Base-by-base conservation (phyloP, 768 basidiomycete genomes). In the Suillus decipiens region DNA sequence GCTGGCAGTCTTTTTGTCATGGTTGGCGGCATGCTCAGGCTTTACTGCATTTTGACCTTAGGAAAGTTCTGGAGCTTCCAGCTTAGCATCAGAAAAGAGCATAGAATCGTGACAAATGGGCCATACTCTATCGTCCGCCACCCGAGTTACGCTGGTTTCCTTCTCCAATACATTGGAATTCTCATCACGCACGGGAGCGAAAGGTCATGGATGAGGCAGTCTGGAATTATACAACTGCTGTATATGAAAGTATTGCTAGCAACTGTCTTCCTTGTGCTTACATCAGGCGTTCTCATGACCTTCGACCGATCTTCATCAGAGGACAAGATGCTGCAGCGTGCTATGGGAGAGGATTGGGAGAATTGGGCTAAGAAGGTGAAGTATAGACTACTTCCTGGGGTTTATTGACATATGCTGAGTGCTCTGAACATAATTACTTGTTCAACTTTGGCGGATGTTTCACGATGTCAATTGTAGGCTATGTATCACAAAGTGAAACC, bases 261-360 rank as follows among this genome's bases (percentile, higher is more conserved):
- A 56, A 6, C 22, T 33, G 36, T 9, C 42, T 19, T n/a, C 10
- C 9, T 43, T 19, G 3, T 10, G 4, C 10, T n/a, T 43, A 19
- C 5, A 19, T 8, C 3, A 8, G 8, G 1, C 17, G 17, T 17
- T 9, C 3, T 28, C 28, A 28, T 51, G 48, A 34, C 36, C 2
- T 24, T 47, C 41, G 51, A 39, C 24, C 48, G 51, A 28, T 43
- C 14, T 37, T n/a, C 33, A 61, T 75, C 77, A 61, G 78, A 80
- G 54, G 63, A 61, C n/a, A 48, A 50, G 10, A 68, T 74, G 59
- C 53, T 79, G 59, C 63, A 64, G 31, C 61, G 64, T 10, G 66
- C 68, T 24, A 76, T 79, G 62, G 76, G 74, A 9, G 43, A 69
- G 33, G 75, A 72, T 22, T 79, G 78, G 77, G 72, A 75, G 6